Evolutionary conservation across 768 basidiomycete genomes (phyloP).

Genomic region (Tricholoma saponaceum): DNA sequence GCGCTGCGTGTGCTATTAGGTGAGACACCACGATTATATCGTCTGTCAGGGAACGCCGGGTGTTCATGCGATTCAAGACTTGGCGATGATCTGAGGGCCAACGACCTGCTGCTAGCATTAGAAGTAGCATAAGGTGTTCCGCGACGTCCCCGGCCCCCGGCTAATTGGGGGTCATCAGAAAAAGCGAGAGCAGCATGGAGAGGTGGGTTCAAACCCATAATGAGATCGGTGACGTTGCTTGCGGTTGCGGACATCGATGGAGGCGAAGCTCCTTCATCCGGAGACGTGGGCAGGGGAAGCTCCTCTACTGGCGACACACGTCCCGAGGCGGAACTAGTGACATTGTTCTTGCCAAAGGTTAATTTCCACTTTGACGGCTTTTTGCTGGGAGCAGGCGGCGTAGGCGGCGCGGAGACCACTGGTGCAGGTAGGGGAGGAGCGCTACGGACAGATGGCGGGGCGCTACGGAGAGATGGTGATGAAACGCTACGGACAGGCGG

Average conservation of each 20-base stretch:
- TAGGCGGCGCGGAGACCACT: slow-evolving; percentile 6
- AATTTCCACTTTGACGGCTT: slow-evolving; percentile 88
- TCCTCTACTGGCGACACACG: slow-evolving; percentile 38
- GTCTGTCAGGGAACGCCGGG: slow-evolving; percentile 28
- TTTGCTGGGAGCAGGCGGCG: slow-evolving; percentile 49
- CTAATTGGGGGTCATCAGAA: slow-evolving; percentile 36
- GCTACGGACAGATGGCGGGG: not conserved
- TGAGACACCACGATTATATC: slow-evolving; percentile 45
- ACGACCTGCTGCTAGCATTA: slow-evolving; percentile 14
- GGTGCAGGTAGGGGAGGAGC: not conserved
- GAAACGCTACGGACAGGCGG: slow-evolving; percentile 14
- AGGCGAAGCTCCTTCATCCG: slow-evolving; percentile 23
- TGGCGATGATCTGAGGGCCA: slow-evolving; percentile 19
- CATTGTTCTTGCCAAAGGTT: slow-evolving; percentile 60
- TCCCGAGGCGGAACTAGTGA: slow-evolving; percentile 33
- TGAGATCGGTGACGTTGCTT: slow-evolving; percentile 70
- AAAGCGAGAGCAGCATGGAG: slow-evolving; percentile 20
- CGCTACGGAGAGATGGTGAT: not conserved
- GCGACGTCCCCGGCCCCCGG: slow-evolving; percentile 49
- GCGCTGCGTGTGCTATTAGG: slow-evolving; percentile 58
- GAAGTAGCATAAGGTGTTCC: slow-evolving; percentile 7
- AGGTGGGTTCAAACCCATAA: slow-evolving; percentile 61
- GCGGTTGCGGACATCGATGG: slow-evolving; percentile 60
- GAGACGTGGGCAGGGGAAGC: slow-evolving; percentile 24
- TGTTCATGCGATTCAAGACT: slow-evolving; percentile 28